A percentile compares a stretch with the other conserved stretches of the same genome.
Conservation (phyloP, 768 basidiomycete genomes). For the Pholiota microspora region DNA sequence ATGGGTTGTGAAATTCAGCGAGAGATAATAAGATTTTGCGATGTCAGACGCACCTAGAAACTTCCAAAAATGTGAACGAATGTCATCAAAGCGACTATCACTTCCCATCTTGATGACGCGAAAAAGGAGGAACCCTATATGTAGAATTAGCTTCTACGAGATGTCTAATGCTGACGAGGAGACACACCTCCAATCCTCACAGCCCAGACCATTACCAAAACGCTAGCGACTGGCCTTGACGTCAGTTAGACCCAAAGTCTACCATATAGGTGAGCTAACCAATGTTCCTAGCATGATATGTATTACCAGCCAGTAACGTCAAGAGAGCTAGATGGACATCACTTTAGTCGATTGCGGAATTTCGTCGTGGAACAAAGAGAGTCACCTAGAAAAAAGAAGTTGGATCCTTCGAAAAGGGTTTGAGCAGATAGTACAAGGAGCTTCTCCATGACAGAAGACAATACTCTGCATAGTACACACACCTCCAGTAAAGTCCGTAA, state of each 20-base stretch:
- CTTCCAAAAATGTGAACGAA: constrained; percentile 62
- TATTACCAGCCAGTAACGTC: constrained; percentile 60
- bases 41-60: constrained; percentile 43
- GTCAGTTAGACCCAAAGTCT: neutral
- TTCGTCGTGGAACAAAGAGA: neutral
- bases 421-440: constrained; percentile 7
- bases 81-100: constrained; percentile 67
- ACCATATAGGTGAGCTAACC: constrained; percentile 16
- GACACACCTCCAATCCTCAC: constrained; percentile 48
- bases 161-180: neutral
- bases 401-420: constrained; percentile 41
- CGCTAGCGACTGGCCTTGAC: constrained; percentile 36
- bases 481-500: constrained; percentile 69
- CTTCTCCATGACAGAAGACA: too few species aligned
- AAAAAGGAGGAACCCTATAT: constrained; percentile 58
- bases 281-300: constrained; percentile 58
- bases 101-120: constrained; percentile 68
- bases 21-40: neutral
- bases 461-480: too few species aligned
- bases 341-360: neutral
- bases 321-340: constrained; percentile 42
- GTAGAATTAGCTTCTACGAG: neutral
- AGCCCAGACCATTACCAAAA: constrained; percentile 71
- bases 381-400: constrained; percentile 62
- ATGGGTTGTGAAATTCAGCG: neutral